phyloP scores from a whole-genome alignment of 2,329 filamentous ascomycete species.

The Gyromitra esculenta region DNA sequence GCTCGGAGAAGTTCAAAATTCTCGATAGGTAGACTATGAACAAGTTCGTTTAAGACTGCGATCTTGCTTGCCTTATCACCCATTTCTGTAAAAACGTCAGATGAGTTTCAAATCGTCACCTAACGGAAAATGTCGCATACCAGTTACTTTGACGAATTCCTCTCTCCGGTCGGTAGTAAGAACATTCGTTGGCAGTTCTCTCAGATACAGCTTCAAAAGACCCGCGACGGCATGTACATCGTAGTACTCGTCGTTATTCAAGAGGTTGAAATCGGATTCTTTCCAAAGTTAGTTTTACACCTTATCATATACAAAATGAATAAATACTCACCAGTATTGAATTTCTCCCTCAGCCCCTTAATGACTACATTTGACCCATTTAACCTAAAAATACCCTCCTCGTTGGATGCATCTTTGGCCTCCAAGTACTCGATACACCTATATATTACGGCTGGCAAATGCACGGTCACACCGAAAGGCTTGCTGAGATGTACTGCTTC shows the following conservation, averaged over 20 bases:
- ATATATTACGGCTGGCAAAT: constrained; percentile 91
- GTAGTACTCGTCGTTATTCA: constrained; percentile 84
- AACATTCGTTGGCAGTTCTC: constrained; percentile 90
- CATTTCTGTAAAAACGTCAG: constrained; percentile 68
- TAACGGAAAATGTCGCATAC: constrained; percentile 60
- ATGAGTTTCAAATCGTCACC: not conserved
- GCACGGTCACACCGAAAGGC: constrained; percentile 76
- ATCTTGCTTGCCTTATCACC: constrained; percentile 79
- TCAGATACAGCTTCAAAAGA: constrained; percentile 89
- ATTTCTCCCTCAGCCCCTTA: constrained; percentile 87
- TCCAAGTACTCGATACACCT: constrained; percentile 93
- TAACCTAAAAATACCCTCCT: constrained; percentile 95
- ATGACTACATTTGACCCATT: constrained; percentile 97
- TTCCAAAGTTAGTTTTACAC: constrained; percentile 30
- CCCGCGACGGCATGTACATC: constrained; percentile 97
- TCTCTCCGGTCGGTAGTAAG: constrained; percentile 89
- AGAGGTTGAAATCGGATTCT: constrained; percentile 88
- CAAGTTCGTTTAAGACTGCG: constrained; percentile 76
- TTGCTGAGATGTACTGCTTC: constrained; percentile 86
- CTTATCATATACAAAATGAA: not conserved
- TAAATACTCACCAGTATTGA: constrained; percentile 70
- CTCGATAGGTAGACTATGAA: constrained; percentile 79
- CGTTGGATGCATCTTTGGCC: constrained; percentile 78
- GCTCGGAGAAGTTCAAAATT: constrained; percentile 86
- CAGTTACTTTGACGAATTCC: constrained; percentile 83